Percentiles rank a stretch among this genome's conserved stretches.
Conservation (phyloP, 2,329 filamentous ascomycete species). For the Cladobotryum mycophilum region DNA sequence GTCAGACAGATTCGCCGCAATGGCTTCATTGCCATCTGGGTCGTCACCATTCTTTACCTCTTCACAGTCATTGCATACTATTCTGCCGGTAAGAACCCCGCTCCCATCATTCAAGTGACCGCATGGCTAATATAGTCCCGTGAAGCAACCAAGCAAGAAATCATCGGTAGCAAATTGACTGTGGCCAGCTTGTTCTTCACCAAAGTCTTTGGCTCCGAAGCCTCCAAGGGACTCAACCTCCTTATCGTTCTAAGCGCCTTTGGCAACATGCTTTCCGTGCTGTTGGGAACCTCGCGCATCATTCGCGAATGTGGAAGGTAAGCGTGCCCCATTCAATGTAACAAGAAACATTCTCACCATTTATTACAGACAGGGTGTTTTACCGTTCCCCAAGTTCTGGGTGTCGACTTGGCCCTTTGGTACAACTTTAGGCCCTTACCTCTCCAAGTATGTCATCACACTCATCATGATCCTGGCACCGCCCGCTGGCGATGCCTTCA, state of each 20-base stretch:
- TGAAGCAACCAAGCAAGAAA: conserved; percentile 44
- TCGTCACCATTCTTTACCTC: conserved; percentile 50
- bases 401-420: conserved; percentile 57
- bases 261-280: conserved; percentile 51
- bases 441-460: conserved; percentile 51
- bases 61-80: conserved; percentile 58
- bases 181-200: conserved; percentile 54
- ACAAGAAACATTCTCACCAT: neutral
- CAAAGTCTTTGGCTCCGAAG: conserved; percentile 47
- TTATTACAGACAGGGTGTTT: conserved; percentile 46
- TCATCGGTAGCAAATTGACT: conserved; percentile 46
- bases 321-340: neutral
- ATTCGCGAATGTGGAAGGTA: conserved; percentile 54
- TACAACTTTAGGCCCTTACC: conserved; percentile 54
- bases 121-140: neutral
- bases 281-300: conserved; percentile 49
- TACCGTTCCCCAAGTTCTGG: conserved; percentile 57
- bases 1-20: conserved; percentile 47
- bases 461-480: conserved; percentile 54
- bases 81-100: conserved; percentile 34
- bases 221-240: conserved; percentile 49
- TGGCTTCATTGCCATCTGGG: conserved; percentile 42
- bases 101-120: neutral
- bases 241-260: conserved; percentile 52
- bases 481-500: conserved; percentile 59